These are phyloP conservation scores for Asterophora lycoperdoides DNA, from an alignment of 768 basidiomycete species.

Conservation along the genomic window DNA sequence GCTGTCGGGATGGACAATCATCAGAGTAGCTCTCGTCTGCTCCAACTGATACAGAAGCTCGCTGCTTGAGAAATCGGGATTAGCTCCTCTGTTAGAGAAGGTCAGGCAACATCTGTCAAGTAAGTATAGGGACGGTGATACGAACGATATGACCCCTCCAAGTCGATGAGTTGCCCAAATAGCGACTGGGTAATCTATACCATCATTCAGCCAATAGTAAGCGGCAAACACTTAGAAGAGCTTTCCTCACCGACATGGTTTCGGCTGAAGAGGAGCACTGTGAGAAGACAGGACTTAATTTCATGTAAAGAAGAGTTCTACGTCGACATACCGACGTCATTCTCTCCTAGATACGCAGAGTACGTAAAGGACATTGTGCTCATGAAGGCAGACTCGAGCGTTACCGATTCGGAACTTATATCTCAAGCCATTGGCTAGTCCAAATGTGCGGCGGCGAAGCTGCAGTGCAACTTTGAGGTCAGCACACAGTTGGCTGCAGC, in stretches of 20 bases:
- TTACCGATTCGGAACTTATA: conserved; percentile 40
- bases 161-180: conserved; percentile 55
- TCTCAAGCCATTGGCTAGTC: conserved; percentile 44
- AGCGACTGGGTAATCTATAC: conserved; percentile 48
- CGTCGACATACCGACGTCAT: conserved; percentile 47
- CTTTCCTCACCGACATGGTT: conserved; percentile 55
- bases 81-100: conserved; percentile 44
- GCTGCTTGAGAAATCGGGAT: conserved; percentile 49
- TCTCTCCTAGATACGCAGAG: conserved; percentile 31
- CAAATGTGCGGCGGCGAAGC: conserved; percentile 44
- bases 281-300: background rate
- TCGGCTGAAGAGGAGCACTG: conserved; percentile 62
- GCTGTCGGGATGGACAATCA: conserved; percentile 45
- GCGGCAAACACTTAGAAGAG: background rate
- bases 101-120: background rate
- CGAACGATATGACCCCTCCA: conserved; percentile 56
- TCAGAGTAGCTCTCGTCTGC: conserved; percentile 41
- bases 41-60: conserved; percentile 57
- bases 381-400: background rate
- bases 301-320: background rate
- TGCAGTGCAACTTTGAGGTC: conserved; percentile 12
- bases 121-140: conserved; percentile 7
- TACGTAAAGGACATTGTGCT: background rate
- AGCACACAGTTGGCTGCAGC: background rate
- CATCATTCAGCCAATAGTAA: background rate